These are phyloP conservation scores for Coemansia sp. DNA, from an alignment of 192 early-diverging fungal genomes.

Conservation along the genomic window DNA sequence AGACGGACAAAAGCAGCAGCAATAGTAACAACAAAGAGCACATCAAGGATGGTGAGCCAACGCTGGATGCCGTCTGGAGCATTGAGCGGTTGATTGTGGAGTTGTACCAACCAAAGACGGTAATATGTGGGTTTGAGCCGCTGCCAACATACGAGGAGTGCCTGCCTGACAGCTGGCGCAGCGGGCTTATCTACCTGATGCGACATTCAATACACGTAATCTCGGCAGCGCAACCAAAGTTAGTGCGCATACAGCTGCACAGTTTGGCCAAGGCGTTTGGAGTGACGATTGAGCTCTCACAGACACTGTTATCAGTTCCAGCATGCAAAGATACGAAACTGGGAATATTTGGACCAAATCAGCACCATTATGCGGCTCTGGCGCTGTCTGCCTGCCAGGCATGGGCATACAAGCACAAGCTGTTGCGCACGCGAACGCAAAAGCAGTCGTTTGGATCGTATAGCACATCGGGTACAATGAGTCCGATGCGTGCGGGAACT, in stretches of 20 bases:
- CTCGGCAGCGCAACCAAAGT: constrained; percentile 32
- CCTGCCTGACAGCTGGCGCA: constrained; percentile 39
- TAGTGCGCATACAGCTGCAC: constrained; percentile 41
- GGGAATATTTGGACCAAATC: constrained; percentile 35
- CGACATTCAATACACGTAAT: constrained; percentile 34
- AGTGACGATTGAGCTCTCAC: constrained; percentile 35
- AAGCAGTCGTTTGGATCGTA: constrained; percentile 30
- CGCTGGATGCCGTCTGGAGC: background rate
- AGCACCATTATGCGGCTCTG: constrained; percentile 36
- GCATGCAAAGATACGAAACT: constrained; percentile 28
- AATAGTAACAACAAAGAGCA: background rate
- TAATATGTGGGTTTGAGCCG: constrained; percentile 45
- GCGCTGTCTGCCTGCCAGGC: constrained; percentile 41
- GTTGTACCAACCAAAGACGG: constrained; percentile 19
- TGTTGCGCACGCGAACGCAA: constrained; percentile 27
- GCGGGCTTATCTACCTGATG: constrained; percentile 29
- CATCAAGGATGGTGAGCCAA: background rate
- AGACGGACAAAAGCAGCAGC: background rate
- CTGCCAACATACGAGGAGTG: constrained; percentile 24
- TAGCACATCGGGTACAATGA: constrained; percentile 16
- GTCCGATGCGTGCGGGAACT: constrained; percentile 17
- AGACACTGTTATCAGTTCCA: constrained; percentile 19
- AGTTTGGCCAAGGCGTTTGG: constrained; percentile 26
- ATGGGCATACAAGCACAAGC: constrained; percentile 34
- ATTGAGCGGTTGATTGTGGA: constrained; percentile 35